phyloP scores from a whole-genome alignment of 768 basidiomycete species.

The Epithele typhae region DNA sequence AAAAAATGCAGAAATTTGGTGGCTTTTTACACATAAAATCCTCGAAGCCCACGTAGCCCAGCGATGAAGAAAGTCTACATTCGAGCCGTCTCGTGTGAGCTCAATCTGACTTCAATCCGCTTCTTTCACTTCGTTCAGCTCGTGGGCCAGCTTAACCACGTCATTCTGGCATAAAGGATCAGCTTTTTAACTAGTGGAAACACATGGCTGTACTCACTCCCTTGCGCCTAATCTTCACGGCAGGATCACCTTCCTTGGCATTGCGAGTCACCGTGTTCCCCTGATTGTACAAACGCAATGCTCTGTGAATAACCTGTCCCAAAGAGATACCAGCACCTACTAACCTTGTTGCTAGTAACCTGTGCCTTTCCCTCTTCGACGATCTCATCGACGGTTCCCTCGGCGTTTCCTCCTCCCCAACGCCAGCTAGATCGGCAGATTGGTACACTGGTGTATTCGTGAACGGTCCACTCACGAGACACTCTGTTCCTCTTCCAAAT shows the following conservation, averaged over 20 bases:
- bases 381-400: conserved; percentile 36
- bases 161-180: conserved; percentile 34
- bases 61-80: too few relatives aligned
- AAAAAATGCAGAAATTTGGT: too few relatives aligned
- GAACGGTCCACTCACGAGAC: conserved; percentile 29
- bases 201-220: conserved; percentile 32
- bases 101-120: too few relatives aligned
- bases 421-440: conserved; percentile 27
- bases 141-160: conserved; percentile 48
- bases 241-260: conserved; percentile 43
- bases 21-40: too few relatives aligned
- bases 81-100: too few relatives aligned
- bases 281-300: conserved; percentile 13
- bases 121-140: conserved; percentile 40
- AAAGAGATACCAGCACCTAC: too few relatives aligned
- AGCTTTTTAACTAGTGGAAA: not conserved
- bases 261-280: conserved; percentile 42
- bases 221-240: conserved; percentile 40
- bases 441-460: not conserved
- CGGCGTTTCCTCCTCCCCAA: conserved; percentile 30
- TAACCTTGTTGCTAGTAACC: conserved; percentile 43
- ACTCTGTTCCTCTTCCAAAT: conserved; percentile 29
- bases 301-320: too few relatives aligned
- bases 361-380: conserved; percentile 39
- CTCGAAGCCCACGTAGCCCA: too few relatives aligned